Percentiles rank a stretch among this genome's conserved stretches.
These are phyloP conservation scores for Onygenales sp. DNA, from an alignment of 2,329 filamentous ascomycete genomes.

Conservation along the genomic window DNA sequence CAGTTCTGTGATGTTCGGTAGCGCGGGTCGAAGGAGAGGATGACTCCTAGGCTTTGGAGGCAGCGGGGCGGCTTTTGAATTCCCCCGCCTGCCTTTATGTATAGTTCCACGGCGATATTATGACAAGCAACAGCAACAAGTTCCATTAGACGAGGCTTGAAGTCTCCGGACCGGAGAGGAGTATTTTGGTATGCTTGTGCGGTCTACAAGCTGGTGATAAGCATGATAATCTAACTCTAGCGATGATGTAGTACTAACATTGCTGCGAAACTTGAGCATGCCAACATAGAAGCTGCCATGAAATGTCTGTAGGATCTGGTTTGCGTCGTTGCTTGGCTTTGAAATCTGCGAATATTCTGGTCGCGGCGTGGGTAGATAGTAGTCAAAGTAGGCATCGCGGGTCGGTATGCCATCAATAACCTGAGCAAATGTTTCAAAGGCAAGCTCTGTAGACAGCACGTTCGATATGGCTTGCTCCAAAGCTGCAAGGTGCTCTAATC, in stretches of 20 bases:
- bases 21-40: not conserved
- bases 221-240: not conserved
- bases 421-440: constrained; percentile 2
- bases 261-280: not conserved
- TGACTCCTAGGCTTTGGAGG: not conserved
- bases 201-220: constrained; percentile 1
- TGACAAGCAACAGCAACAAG: constrained; percentile 12
- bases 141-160: constrained; percentile 13
- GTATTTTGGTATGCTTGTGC: constrained; percentile 7
- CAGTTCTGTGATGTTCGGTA: not conserved
- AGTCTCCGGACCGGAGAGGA: constrained; percentile 7
- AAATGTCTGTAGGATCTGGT: not conserved
- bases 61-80: not conserved
- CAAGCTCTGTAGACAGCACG: constrained; percentile 3
- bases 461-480: constrained; percentile 3
- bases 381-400: constrained; percentile 5
- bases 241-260: not conserved
- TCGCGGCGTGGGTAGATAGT: not conserved
- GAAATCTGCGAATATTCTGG: not conserved
- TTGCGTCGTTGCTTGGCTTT: not conserved
- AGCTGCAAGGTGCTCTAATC: no score
- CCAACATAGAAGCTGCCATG: not conserved
- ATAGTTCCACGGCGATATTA: constrained; percentile 15
- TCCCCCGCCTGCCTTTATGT: constrained; percentile 6
- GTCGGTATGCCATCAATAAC: constrained; percentile 6